Percentiles rank a stretch among this genome's conserved stretches.
Evolutionary conservation across 192 early-diverging fungal genomes (phyloP).

Genomic region (Phlyctochytrium bullatum): DNA sequence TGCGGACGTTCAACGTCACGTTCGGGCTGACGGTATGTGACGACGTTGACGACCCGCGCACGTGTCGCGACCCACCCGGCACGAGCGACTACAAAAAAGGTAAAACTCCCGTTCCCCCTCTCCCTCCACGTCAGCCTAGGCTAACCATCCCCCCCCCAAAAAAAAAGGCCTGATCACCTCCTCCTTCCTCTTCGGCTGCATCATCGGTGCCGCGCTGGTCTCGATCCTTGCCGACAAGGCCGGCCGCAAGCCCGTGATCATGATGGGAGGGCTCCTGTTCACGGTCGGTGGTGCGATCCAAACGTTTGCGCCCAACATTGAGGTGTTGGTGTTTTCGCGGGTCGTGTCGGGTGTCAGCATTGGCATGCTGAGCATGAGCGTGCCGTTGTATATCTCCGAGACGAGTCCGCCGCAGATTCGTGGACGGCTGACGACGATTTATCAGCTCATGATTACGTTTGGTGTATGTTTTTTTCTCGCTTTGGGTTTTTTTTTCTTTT

Average conservation of each 20-base stretch:
- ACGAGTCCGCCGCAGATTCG: constrained; percentile 80
- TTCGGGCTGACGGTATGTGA: not conserved
- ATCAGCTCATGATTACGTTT: constrained; percentile 94
- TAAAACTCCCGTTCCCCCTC: not conserved
- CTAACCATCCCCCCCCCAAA: not conserved
- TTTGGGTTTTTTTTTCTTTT: not conserved
- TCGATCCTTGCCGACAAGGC: constrained; percentile 34
- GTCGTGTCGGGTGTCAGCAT: constrained; percentile 79
- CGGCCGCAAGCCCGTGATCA: constrained; percentile 33
- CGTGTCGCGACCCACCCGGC: too few species aligned
- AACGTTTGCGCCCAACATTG: not conserved
- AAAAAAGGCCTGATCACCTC: constrained; percentile 18
- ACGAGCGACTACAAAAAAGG: too few species aligned
- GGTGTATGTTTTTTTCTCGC: constrained; percentile 35
- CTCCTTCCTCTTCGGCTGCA: constrained; percentile 32
- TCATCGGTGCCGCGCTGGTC: constrained; percentile 34
- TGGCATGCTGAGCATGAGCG: constrained; percentile 55
- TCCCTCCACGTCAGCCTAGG: not conserved
- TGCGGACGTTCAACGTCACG: not conserved
- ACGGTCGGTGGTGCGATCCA: constrained; percentile 48
- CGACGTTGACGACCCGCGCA: too few species aligned
- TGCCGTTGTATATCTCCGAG: constrained; percentile 65
- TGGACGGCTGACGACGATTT: constrained; percentile 60
- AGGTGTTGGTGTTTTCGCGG: constrained; percentile 32
- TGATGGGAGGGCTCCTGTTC: constrained; percentile 50